Base-by-base conservation (phyloP, 202 grass and related monocot species). In the Zizania palustris region DNA sequence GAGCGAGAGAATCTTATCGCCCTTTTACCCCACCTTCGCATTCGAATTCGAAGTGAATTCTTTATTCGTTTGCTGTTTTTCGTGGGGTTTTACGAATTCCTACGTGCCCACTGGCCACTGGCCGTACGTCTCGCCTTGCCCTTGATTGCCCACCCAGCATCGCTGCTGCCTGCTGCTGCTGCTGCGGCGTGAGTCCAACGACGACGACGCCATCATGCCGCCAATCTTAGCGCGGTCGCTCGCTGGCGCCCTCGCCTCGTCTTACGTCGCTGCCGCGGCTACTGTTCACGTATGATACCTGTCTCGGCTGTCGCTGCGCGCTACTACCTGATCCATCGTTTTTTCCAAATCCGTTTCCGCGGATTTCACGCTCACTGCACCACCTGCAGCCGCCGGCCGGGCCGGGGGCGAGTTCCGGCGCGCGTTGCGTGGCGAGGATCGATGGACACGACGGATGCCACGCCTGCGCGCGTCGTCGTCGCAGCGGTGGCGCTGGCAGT, bases 221-320 rank as follows among this genome's bases (percentile, higher is more conserved):
- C 57, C 45, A 71, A 77, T 76, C 64, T 18, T 40, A 5, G 42
- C 80, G 62, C 22, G 51, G 51, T 15, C 5, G 38, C 21, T 43
- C 28, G 41, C 63, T 67, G 56, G 22, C 65, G 44, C 9, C 48
- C 43, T 39, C n/a, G n/a, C 65, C 65, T 38, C 33, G 39, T 79
- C 45, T 79, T 33, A 5, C 65, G 65, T 36, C 41, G 65, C 65
- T 58, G 63, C 44, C 6, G 60, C 19, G 2, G 74, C 18, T 3
- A 40, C 16, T 34, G 13, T 21, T 45, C 45, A 9, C 6, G n/a
- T 12, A 13, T 28, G 1, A 28, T 28, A 28, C 2, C 28, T 28
- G 34, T 12, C 7, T 11, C 10, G 9, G 68, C 4, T 15, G 44
- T 1, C 16, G 22, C 66, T 33, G 44, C 21, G 19, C 45, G 54